Conservation (phyloP, 1,284 basidiomycete genomes). For the Cutaneotrichosporon cutaneum region DNA sequence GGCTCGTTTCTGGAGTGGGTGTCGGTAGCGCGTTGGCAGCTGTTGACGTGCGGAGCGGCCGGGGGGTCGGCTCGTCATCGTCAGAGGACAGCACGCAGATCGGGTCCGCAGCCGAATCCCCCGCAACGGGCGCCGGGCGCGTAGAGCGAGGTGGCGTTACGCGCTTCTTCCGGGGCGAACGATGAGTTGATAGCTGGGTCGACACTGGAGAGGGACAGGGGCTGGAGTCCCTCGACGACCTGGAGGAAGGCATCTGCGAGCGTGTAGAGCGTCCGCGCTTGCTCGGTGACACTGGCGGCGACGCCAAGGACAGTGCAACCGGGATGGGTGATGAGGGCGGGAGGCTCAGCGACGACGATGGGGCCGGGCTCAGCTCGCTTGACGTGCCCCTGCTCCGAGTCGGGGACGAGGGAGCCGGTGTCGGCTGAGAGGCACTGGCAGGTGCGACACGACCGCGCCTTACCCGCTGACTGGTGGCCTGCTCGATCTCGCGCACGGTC, state of each 20-base stretch:
- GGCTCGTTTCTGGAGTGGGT: background rate
- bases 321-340: background rate
- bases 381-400: background rate
- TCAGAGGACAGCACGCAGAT: slow-evolving; percentile 1
- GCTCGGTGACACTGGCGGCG: slow-evolving; percentile 5
- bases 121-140: background rate
- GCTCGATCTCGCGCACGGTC: background rate
- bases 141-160: background rate
- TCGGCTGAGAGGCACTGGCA: background rate
- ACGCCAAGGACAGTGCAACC: background rate
- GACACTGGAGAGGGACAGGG: background rate
- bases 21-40: background rate
- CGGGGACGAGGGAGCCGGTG: background rate
- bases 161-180: background rate
- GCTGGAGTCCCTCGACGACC: background rate
- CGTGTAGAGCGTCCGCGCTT: slow-evolving; percentile 4
- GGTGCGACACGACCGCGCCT: no score
- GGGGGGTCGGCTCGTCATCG: background rate
- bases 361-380: background rate
- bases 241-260: background rate
- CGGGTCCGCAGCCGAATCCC: slow-evolving; percentile 5
- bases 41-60: background rate
- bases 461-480: background rate
- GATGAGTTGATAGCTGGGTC: background rate
- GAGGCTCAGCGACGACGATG: background rate